These are phyloP conservation scores for Anacardium occidentale DNA, from an alignment of 345 rosid species.

Conservation along the genomic window DNA sequence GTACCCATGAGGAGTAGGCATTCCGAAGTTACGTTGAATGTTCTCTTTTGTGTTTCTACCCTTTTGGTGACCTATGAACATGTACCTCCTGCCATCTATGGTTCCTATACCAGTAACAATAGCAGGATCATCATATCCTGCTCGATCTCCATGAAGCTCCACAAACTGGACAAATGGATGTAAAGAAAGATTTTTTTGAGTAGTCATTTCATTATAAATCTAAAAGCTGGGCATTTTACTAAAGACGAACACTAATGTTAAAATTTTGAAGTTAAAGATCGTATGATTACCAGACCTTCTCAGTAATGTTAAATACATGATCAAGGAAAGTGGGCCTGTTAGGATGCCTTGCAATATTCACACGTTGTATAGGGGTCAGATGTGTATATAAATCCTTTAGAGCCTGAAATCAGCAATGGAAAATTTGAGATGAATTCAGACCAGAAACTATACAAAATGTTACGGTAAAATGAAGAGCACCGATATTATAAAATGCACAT, in stretches of 20 bases:
- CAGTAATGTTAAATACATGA: constrained; percentile 84
- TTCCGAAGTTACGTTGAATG: constrained; percentile 92
- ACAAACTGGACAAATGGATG: constrained; percentile 56
- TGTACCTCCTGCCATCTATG: constrained; percentile 74
- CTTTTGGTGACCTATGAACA: constrained; percentile 99
- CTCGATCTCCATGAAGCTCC: constrained; percentile 98
- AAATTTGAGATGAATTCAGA: constrained; percentile 18
- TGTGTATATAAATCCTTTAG: constrained; percentile 71
- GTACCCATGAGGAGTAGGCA: constrained; percentile 99
- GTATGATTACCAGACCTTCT: constrained; percentile 57
- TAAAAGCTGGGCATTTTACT: constrained; percentile 6
- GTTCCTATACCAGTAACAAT: constrained; percentile 94
- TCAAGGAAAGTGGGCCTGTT: constrained; percentile 97
- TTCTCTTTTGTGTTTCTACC: constrained; percentile 99
- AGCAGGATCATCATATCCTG: constrained; percentile 98
- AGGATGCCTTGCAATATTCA: constrained; percentile 93
- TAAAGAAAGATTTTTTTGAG: constrained; percentile 14
- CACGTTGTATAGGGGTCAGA: constrained; percentile 88
- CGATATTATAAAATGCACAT: constrained; percentile 4
- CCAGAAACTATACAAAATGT: constrained; percentile 1
- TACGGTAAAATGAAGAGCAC: not conserved
- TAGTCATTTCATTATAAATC: constrained; percentile 1
- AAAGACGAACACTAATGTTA: not conserved
- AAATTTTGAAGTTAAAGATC: constrained; percentile 13
- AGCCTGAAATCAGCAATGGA: constrained; percentile 51